Evolutionary conservation across 306 rosid genomes (phyloP), one percentile per base, ranked within the genome.

Genomic region (Vigna nakashimae): DNA sequence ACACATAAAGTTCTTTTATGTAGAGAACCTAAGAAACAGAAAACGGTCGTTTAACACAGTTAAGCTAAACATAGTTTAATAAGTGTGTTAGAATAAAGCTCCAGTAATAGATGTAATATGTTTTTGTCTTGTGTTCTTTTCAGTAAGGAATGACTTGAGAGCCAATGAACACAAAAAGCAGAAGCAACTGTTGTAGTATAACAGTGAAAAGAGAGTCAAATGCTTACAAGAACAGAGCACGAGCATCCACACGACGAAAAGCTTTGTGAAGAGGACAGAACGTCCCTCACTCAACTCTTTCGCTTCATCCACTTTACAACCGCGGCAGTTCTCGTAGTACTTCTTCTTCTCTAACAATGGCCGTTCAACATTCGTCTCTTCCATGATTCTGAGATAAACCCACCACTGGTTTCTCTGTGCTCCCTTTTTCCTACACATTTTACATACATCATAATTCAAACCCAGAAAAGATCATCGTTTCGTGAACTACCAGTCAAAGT

Each of bases 161-260:
- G 34, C 28, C 4, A 30, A 30, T 30, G 34, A 30, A 30, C 5
- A 30, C 4, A 30, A 30, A 30, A 30, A 30, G 34, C 3, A 26
- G 28, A 26, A 26, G 4, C 2, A 3, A 26, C 3, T 26, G 2
- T 26, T 26, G 28, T 0, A 26, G 28, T 26, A 26, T 26, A 30
- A 30, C 0, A 3, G 5, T 4, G 0, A 4, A 30, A 30, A 30
- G 34, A 30, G 5, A 30, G 28, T 56, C 10, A 18, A 26, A 20
- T 64, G 67, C 78, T 65, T 79, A 90, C 98, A 55, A 43, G 84
- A 65, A 64, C 86, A 60, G 7, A 92, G 76, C 4, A 89, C 88
- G 5, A 82, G 26, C 2, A 84, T 12, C 91, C 94, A 87, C 6
- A 87, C 58, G 24, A 64, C 49, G 9, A 77, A 0, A 16, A 92